Evolutionary conservation across 1,284 basidiomycete species (phyloP).

Genomic region (Cutaneotrichosporon spelunceum): DNA sequence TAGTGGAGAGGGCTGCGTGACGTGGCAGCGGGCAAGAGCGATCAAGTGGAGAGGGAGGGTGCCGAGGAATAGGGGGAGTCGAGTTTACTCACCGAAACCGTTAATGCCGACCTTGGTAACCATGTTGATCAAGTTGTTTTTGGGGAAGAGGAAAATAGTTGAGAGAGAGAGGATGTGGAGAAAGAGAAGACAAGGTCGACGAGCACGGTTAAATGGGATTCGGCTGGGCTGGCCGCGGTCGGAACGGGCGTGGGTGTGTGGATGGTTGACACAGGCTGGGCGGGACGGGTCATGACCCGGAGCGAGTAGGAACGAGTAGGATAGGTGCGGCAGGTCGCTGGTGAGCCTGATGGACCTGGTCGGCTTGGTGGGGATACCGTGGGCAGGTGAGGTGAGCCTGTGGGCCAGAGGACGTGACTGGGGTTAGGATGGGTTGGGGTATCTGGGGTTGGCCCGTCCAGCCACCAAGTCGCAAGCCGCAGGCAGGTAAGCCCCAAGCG

Average conservation of each 20-base stretch:
- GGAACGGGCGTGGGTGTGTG: neutral
- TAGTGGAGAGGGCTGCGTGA: neutral
- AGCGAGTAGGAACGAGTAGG: too few species aligned
- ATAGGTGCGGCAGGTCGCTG: too few species aligned
- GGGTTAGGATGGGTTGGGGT: too few species aligned
- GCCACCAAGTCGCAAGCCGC: too few species aligned
- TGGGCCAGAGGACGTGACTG: too few species aligned
- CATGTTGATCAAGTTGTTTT: constrained; percentile 42
- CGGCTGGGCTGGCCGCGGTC: neutral
- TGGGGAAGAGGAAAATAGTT: constrained; percentile 13
- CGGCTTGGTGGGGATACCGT: too few species aligned
- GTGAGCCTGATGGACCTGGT: too few species aligned
- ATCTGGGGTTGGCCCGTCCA: too few species aligned
- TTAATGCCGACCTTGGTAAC: constrained; percentile 87
- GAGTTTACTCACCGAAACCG: constrained; percentile 73
- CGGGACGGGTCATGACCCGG: neutral
- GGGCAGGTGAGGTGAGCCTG: too few species aligned
- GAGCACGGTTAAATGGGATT: constrained; percentile 1
- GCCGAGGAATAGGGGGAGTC: neutral
- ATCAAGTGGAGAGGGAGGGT: neutral
- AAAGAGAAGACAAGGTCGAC: constrained; percentile 17
- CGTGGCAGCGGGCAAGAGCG: neutral
- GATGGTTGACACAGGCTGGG: neutral
- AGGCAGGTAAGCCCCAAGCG: too few species aligned
- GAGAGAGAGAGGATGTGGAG: constrained; percentile 16